These are phyloP conservation scores for Colletotrichum tropicale DNA, from an alignment of 2,329 filamentous ascomycete species.

Conservation along the genomic window DNA sequence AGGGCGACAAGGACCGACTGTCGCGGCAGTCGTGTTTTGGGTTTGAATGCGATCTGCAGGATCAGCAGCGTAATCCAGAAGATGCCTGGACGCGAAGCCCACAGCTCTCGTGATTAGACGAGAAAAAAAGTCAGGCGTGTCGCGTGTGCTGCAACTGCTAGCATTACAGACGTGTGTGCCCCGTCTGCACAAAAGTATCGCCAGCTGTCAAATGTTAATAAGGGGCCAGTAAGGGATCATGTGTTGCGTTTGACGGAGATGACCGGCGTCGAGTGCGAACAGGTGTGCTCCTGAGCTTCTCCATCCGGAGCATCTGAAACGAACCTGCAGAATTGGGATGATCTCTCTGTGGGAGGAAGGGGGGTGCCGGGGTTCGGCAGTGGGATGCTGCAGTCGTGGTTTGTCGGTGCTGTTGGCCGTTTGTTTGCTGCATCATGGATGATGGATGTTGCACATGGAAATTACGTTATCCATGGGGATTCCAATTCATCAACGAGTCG, in stretches of 20 bases:
- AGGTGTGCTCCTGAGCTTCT: neutral
- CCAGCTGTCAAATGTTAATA: constrained; percentile 5
- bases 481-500: neutral
- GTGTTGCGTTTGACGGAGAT: constrained; percentile 17
- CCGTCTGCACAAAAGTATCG: neutral
- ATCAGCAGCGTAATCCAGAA: constrained; percentile 9
- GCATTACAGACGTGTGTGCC: neutral
- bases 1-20: neutral
- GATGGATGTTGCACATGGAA: neutral
- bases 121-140: neutral
- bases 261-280: constrained; percentile 8
- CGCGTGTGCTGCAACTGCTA: neutral
- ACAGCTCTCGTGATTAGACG: neutral
- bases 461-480: neutral
- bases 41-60: constrained; percentile 19
- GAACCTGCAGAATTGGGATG: constrained; percentile 10
- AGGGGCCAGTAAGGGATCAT: neutral
- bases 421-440: neutral
- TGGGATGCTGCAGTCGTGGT: neutral
- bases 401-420: neutral
- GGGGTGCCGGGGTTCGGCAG: neutral
- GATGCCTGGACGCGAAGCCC: neutral
- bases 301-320: constrained; percentile 17
- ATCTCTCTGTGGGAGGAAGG: neutral
- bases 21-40: constrained; percentile 11